Percentiles rank a stretch among this genome's conserved stretches.
These are phyloP conservation scores for Hypoxylon sp. DNA, from an alignment of 2,329 filamentous ascomycete species.

Conservation along the genomic window DNA sequence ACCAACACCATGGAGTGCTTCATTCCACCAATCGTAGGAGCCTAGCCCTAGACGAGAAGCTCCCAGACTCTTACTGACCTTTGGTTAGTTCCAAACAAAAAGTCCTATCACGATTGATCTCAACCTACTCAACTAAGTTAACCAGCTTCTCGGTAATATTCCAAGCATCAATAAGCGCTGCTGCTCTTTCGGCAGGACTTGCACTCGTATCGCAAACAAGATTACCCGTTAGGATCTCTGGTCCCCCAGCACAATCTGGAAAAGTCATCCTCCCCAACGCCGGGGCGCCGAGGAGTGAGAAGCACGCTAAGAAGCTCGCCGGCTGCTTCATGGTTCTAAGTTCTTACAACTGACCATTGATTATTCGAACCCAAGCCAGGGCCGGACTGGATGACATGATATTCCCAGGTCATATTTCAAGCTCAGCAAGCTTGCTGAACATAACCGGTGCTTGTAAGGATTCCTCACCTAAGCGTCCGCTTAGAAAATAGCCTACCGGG, in stretches of 20 bases:
- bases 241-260: slow-evolving; percentile 47
- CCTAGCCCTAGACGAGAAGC: slow-evolving; percentile 64
- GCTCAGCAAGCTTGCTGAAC: neutral
- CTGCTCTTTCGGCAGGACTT: slow-evolving; percentile 43
- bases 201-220: slow-evolving; percentile 46
- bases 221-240: slow-evolving; percentile 44
- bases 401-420: slow-evolving; percentile 7
- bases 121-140: slow-evolving; percentile 47
- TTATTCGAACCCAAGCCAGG: too few species aligned
- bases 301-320: slow-evolving; percentile 1
- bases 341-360: too few species aligned
- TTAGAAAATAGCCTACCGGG: slow-evolving; percentile 29
- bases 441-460: neutral
- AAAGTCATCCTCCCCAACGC: slow-evolving; percentile 38
- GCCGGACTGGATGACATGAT: too few species aligned
- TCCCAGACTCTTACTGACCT: slow-evolving; percentile 51
- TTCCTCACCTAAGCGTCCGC: slow-evolving; percentile 5
- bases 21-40: slow-evolving; percentile 68
- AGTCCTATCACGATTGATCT: neutral
- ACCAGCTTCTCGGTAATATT: slow-evolving; percentile 47
- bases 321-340: slow-evolving; percentile 17
- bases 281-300: slow-evolving; percentile 28
- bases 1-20: slow-evolving; percentile 70
- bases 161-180: slow-evolving; percentile 46
- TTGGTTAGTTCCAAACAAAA: slow-evolving; percentile 20